phyloP scores from a whole-genome alignment of 2,329 filamentous ascomycete genomes.

The Talaromyces sp. region DNA sequence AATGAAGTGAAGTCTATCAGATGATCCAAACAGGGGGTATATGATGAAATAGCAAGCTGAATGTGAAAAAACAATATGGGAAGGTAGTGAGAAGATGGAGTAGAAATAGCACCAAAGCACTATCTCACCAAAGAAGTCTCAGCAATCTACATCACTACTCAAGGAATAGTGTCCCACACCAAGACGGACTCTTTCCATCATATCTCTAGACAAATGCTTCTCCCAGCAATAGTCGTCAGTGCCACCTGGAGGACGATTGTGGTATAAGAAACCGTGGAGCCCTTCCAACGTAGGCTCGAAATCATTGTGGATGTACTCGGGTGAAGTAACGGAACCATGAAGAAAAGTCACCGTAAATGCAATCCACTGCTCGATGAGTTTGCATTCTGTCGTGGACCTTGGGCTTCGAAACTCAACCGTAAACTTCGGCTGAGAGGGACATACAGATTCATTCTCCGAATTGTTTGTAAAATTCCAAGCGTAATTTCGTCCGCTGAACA shows the following conservation, averaged over 20 bases:
- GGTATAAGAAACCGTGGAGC: background rate
- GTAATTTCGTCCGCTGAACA: background rate
- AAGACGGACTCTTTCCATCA: background rate
- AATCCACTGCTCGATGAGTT: background rate
- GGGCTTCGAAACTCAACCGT: conserved; percentile 2
- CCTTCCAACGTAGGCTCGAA: background rate
- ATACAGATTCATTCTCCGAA: background rate
- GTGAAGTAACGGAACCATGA: background rate
- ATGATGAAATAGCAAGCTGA: background rate
- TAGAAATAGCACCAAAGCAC: background rate
- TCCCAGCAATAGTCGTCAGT: conserved; percentile 1
- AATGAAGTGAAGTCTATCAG: background rate
- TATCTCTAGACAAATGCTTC: background rate
- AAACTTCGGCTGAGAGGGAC: background rate
- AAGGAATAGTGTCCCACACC: background rate
- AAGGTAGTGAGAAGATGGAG: background rate
- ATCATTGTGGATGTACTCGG: background rate
- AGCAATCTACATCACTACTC: too few relatives aligned
- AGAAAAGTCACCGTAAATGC: conserved; percentile 2
- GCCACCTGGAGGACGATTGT: background rate
- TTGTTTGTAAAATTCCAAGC: conserved; percentile 4
- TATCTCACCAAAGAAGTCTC: background rate
- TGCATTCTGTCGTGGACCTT: background rate
- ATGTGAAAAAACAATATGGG: background rate
- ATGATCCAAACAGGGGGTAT: background rate